A percentile compares a stretch with the other conserved stretches of the same genome.
These are phyloP conservation scores for Fusarium miscanthi DNA, from an alignment of 2,329 filamentous ascomycete genomes.

Conservation along the genomic window DNA sequence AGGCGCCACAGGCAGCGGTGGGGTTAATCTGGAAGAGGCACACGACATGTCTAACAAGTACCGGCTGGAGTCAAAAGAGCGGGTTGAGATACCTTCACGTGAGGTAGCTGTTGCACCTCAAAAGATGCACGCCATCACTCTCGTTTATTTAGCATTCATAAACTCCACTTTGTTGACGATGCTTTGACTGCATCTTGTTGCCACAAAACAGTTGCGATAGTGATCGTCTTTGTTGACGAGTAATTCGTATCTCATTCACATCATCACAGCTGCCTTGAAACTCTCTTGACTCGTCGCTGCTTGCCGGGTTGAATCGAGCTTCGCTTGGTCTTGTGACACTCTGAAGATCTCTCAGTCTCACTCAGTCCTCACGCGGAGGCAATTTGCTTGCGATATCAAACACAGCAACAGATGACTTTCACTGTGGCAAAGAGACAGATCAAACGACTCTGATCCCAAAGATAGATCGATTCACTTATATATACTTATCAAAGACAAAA, in stretches of 20 bases:
- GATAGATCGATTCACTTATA: not conserved
- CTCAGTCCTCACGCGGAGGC: slow-evolving; percentile 14
- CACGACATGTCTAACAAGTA: slow-evolving; percentile 32
- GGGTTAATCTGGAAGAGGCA: slow-evolving; percentile 31
- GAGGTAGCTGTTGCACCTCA: slow-evolving; percentile 23
- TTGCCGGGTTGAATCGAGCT: not conserved
- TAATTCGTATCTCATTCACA: not conserved
- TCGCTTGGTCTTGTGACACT: slow-evolving; percentile 30
- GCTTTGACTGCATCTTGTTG: not conserved
- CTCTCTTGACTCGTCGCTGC: slow-evolving; percentile 11
- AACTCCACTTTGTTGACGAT: slow-evolving; percentile 2
- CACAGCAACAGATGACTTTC: slow-evolving; percentile 20
- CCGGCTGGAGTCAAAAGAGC: not conserved
- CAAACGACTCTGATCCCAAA: slow-evolving; percentile 20
- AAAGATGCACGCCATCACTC: slow-evolving; percentile 18
- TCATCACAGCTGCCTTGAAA: not conserved
- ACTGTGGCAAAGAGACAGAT: slow-evolving; percentile 12
- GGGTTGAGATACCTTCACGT: slow-evolving; percentile 34
- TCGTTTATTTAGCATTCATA: slow-evolving; percentile 1
- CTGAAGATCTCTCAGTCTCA: slow-evolving; percentile 1
- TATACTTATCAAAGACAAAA: not conserved
- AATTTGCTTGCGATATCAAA: slow-evolving; percentile 4
- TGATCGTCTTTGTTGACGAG: not conserved
- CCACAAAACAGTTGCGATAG: not conserved
- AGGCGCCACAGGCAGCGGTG: slow-evolving; percentile 38